Conservation (phyloP, 495 filamentous ascomycete genomes). For the Pyronema omphalodes region DNA sequence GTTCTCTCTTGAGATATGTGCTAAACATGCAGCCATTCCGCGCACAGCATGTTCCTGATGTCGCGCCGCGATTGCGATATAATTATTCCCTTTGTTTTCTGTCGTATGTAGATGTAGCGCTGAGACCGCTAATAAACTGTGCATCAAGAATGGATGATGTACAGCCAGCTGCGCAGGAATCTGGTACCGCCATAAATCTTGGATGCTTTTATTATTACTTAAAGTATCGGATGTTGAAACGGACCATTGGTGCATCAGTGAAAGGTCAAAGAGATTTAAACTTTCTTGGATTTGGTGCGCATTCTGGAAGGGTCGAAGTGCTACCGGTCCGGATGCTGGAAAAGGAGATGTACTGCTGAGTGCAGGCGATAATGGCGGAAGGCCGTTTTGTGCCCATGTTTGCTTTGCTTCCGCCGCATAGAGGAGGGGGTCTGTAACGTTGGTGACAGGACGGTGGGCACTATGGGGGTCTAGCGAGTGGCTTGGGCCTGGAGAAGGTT, state of each 20-base stretch:
- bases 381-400: not conserved
- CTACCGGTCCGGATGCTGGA: not conserved
- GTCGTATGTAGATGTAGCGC: conserved; percentile 24
- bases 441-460: not conserved
- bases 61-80: conserved; percentile 11
- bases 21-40: conserved; percentile 1
- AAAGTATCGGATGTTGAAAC: conserved; percentile 8
- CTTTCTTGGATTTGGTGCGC: not conserved
- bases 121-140: conserved; percentile 26
- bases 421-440: not conserved
- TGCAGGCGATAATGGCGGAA: not conserved
- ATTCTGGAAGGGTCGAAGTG: not conserved
- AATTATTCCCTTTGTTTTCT: not conserved
- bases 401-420: not conserved
- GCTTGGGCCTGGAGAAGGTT: not conserved
- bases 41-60: conserved; percentile 19
- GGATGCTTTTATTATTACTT: not conserved
- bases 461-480: not conserved
- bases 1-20: conserved; percentile 12
- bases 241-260: conserved; percentile 23
- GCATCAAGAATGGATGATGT: conserved; percentile 24
- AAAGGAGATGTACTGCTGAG: not conserved
- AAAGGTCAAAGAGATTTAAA: conserved; percentile 14
- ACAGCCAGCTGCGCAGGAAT: conserved; percentile 26
- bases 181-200: conserved; percentile 22